Conservation (phyloP, 139 green algal genomes). For the Chlorella sp. region DNA sequence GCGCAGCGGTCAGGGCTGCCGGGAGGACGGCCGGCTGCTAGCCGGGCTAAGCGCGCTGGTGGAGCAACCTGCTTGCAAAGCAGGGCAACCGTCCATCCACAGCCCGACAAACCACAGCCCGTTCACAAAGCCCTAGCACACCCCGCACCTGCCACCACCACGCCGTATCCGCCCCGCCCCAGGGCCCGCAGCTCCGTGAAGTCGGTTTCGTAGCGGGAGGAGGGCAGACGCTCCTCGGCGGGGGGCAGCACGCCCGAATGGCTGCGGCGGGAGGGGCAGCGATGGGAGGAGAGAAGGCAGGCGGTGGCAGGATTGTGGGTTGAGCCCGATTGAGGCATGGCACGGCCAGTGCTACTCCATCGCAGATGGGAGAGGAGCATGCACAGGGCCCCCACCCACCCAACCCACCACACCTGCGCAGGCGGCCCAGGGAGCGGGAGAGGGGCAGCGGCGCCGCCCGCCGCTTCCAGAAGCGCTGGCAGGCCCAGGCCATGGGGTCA, state of each 20-base stretch:
- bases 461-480: conserved; percentile 60
- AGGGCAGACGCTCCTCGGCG: neutral
- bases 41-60: too few species aligned
- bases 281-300: neutral
- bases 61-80: too few species aligned
- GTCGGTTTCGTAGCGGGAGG: conserved; percentile 66
- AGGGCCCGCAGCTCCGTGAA: conserved; percentile 80
- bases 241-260: conserved; percentile 3
- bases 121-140: too few species aligned
- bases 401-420: neutral
- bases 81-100: too few species aligned
- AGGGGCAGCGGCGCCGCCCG: neutral
- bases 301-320: neutral
- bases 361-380: neutral
- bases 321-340: too few species aligned
- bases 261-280: neutral
- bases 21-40: too few species aligned
- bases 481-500: conserved; percentile 20
- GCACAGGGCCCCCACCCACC: neutral
- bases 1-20: too few species aligned
- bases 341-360: too few species aligned
- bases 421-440: neutral
- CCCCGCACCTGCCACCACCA: conserved; percentile 58
- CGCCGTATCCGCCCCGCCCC: conserved; percentile 86
- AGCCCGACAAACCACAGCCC: too few species aligned